Evolutionary conservation across 2,329 filamentous ascomycete genomes (phyloP).

Genomic region (Botrytis fragariae): DNA sequence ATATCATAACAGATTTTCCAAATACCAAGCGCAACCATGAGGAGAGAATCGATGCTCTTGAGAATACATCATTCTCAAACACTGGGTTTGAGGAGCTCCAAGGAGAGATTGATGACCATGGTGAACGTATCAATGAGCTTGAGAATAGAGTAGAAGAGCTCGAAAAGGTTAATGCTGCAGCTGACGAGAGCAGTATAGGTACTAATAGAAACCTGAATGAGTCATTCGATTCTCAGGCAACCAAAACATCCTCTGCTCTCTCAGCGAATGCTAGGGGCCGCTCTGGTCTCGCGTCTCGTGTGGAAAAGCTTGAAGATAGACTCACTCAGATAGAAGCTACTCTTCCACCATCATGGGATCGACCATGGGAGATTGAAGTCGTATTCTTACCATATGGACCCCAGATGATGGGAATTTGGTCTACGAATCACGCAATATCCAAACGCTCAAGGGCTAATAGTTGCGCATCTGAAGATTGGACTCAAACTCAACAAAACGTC

Average conservation of each 20-base stretch:
- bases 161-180: slow-evolving; percentile 53
- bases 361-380: slow-evolving; percentile 74
- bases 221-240: slow-evolving; percentile 38
- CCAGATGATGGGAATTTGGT: slow-evolving; percentile 53
- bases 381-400: slow-evolving; percentile 69
- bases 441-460: slow-evolving; percentile 39
- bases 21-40: slow-evolving; percentile 47
- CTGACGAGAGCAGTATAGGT: slow-evolving; percentile 32
- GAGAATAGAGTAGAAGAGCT: slow-evolving; percentile 62
- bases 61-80: slow-evolving; percentile 67
- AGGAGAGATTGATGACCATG: slow-evolving; percentile 64
- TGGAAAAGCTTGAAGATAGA: slow-evolving; percentile 47
- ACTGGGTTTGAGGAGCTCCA: slow-evolving; percentile 66
- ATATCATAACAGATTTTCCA: slow-evolving; percentile 31
- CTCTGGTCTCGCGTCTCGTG: slow-evolving; percentile 42
- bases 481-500: slow-evolving; percentile 38
- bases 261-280: slow-evolving; percentile 39
- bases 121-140: slow-evolving; percentile 66
- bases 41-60: slow-evolving; percentile 64
- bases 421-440: slow-evolving; percentile 42
- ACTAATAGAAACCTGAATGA: slow-evolving; percentile 27
- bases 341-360: slow-evolving; percentile 54
- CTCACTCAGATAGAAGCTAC: slow-evolving; percentile 34
- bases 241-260: slow-evolving; percentile 41
- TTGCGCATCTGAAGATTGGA: slow-evolving; percentile 48